Evolutionary conservation across 495 filamentous ascomycete genomes (phyloP).

Genomic region (Apodospora peruviana): DNA sequence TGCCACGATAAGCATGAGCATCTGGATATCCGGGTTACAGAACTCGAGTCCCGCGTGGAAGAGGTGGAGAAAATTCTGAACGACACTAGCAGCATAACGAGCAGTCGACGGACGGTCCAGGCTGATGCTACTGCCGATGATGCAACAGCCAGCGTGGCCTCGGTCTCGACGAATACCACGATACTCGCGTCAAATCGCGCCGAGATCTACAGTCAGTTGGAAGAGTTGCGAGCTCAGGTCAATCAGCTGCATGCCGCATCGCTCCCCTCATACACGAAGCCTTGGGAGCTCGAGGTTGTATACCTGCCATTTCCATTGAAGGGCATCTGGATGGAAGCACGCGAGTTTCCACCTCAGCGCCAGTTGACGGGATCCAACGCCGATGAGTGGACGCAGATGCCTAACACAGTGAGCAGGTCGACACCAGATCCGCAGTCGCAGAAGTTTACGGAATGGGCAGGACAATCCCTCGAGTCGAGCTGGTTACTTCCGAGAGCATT

Average conservation of each 20-base stretch:
- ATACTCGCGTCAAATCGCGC: constrained; percentile 24
- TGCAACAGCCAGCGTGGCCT: constrained; percentile 36
- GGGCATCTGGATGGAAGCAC: constrained; percentile 53
- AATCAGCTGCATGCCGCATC: constrained; percentile 49
- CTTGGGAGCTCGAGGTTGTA: constrained; percentile 64
- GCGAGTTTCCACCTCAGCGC: constrained; percentile 42
- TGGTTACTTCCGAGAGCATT: constrained; percentile 58
- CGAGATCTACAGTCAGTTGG: constrained; percentile 46
- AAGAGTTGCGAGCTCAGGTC: constrained; percentile 51
- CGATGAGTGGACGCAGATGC: constrained; percentile 56
- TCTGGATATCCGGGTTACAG: constrained; percentile 52
- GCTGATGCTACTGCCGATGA: constrained; percentile 25
- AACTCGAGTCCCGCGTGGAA: constrained; percentile 56
- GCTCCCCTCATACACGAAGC: constrained; percentile 49
- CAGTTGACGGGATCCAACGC: constrained; percentile 34
- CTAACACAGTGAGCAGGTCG: constrained; percentile 36
- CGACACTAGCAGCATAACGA: constrained; percentile 36
- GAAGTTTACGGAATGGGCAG: constrained; percentile 39
- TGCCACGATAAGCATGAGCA: constrained; percentile 53
- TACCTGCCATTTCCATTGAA: constrained; percentile 63
- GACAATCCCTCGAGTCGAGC: constrained; percentile 35
- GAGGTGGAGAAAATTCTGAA: constrained; percentile 55
- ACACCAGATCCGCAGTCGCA: constrained; percentile 37
- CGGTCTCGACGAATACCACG: constrained; percentile 39
- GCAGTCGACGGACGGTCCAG: constrained; percentile 22